Evolutionary conservation across 2,329 filamentous ascomycete species (phyloP), one percentile per base, ranked within the genome.

Genomic region (Immersiporthe knoxdaviesiana): DNA sequence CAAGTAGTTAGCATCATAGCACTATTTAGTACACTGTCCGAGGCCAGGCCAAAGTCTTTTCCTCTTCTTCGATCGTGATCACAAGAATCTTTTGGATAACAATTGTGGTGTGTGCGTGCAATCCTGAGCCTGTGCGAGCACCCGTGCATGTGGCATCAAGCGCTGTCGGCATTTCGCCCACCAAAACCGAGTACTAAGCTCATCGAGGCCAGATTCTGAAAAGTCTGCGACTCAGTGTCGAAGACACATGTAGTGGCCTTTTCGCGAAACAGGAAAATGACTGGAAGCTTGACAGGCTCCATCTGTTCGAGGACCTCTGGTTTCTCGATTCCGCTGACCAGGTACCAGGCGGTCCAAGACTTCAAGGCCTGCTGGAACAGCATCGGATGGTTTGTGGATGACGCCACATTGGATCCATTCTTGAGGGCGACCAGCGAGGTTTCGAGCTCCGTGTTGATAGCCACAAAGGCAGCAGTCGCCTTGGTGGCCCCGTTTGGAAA

Each of bases 401-500:
- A n/a, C 12, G 6, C 58, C 27, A 52, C n/a, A 18, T 52, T 32
- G 41, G 24, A 5, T 14, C 24, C 16, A 47, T 32, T n/a, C 2
- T 56, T 16, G 16, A 18, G 18, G 41, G 7, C 7, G 35, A 14
- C 21, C 18, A 3, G 32, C 32, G n/a, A 10, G 50, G 27, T 24
- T 3, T 21, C 32, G 32, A 68, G n/a, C 14, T 59, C 39, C 30
- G 56, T 24, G 24, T 68, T 68, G 24, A 68, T 56, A 12, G 67
- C 62, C 18, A 68, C 2, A 41, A 68, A 65, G n/a, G 56, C 62
- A 12, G 62, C 54, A 21, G 62, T 54, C 1, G 62, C 67, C 35
- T 61, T 54, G 14, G n/a, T 3, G 5, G 61, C 24, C 41, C 16
- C 44, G 12, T 52, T n/a, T 24, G 61, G 61, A 1, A 30, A 60